Evolutionary conservation across 2,329 filamentous ascomycete genomes (phyloP).

Genomic region (Alternaria atra): DNA sequence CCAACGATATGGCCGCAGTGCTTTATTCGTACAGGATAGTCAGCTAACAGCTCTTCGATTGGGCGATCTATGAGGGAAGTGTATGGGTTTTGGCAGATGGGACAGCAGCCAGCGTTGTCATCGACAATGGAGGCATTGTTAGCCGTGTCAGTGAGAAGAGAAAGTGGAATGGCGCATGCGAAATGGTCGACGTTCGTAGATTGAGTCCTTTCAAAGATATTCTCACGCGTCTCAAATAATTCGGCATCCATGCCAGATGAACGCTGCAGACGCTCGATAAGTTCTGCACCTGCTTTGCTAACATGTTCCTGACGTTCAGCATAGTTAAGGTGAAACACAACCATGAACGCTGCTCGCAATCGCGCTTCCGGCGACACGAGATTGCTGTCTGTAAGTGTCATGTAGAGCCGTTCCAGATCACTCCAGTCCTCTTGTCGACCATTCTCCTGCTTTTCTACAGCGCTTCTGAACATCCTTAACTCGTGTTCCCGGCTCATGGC

Average conservation of each 20-base stretch:
- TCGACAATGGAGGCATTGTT: neutral
- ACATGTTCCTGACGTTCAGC: slow-evolving; percentile 13
- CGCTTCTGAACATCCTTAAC: slow-evolving; percentile 19
- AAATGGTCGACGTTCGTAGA: slow-evolving; percentile 26
- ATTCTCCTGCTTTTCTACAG: slow-evolving; percentile 22
- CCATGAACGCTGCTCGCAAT: slow-evolving; percentile 17
- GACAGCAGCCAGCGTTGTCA: slow-evolving; percentile 24
- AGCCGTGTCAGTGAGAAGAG: slow-evolving; percentile 4
- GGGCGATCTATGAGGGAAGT: slow-evolving; percentile 18
- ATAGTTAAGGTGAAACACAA: slow-evolving; percentile 25
- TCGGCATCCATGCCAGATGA: neutral
- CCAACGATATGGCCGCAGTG: slow-evolving; percentile 38
- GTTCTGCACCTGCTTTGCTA: neutral
- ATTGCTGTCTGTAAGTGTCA: slow-evolving; percentile 25
- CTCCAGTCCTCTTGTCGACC: slow-evolving; percentile 6
- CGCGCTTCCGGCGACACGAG: slow-evolving; percentile 11
- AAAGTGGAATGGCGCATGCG: slow-evolving; percentile 30
- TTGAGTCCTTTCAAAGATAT: slow-evolving; percentile 9
- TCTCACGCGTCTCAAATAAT: slow-evolving; percentile 5
- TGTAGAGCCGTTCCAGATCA: slow-evolving; percentile 29
- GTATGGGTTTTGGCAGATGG: slow-evolving; percentile 34
- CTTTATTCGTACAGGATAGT: slow-evolving; percentile 38
- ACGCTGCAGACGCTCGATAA: slow-evolving; percentile 5
- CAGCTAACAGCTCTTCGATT: slow-evolving; percentile 24
- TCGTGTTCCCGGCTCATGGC: slow-evolving; percentile 12